Evolutionary conservation across 2,329 filamentous ascomycete species (phyloP).

Genomic region (Arthrobotrys megalospora): DNA sequence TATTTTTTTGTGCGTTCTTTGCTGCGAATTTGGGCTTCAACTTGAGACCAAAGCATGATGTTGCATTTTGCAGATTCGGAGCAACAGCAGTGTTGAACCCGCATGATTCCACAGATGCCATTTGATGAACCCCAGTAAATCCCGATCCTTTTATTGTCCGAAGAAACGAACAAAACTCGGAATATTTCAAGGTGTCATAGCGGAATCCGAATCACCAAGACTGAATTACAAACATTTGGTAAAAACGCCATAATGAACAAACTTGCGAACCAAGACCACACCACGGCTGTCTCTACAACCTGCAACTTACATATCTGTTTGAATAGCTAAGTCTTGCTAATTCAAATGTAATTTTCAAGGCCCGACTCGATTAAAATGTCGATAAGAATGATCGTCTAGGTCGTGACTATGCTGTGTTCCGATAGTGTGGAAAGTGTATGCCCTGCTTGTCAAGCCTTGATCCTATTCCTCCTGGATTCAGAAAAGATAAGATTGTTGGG

Average conservation of each 20-base stretch:
- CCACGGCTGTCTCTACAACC: background rate
- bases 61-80: constrained; percentile 15
- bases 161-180: background rate
- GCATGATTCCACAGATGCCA: constrained; percentile 1
- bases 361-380: background rate
- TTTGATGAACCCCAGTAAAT: constrained; percentile 12
- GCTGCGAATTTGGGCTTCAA: background rate
- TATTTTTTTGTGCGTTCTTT: background rate
- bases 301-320: constrained; percentile 18
- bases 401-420: constrained; percentile 23
- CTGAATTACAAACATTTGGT: background rate
- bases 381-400: background rate
- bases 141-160: constrained; percentile 20
- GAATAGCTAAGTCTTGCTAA: background rate
- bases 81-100: constrained; percentile 2
- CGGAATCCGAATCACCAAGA: constrained; percentile 6
- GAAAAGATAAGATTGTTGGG: constrained; percentile 59
- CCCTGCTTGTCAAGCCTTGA: constrained; percentile 35
- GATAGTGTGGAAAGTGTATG: constrained; percentile 26
- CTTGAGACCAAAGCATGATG: background rate
- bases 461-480: constrained; percentile 38
- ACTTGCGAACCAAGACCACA: background rate
- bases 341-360: background rate
- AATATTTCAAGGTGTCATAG: constrained; percentile 20
- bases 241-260: constrained; percentile 9